A percentile compares a stretch with the other conserved stretches of the same genome.
phyloP scores from a whole-genome alignment of 768 basidiomycete genomes.

The Auricularia cornea region DNA sequence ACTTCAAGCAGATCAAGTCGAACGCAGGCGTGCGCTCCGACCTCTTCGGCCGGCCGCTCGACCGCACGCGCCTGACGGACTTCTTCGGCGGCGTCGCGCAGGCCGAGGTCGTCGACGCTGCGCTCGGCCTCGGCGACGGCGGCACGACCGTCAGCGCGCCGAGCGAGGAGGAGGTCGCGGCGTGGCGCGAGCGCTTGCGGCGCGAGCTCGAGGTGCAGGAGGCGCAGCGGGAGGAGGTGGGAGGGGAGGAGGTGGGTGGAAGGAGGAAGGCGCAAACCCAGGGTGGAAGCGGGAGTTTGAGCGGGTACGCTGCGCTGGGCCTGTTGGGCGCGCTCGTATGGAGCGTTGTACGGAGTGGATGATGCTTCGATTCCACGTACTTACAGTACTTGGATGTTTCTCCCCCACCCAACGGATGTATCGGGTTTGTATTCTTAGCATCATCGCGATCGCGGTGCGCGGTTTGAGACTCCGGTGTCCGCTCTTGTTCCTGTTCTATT shows the following conservation, averaged over 20 bases:
- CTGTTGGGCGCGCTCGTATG: background rate
- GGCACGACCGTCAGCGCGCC: background rate
- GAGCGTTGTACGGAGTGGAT: too few relatives aligned
- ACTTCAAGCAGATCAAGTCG: conserved; percentile 69
- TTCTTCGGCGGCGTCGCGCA: conserved; percentile 86
- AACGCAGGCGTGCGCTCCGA: conserved; percentile 88
- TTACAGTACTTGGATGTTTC: too few relatives aligned
- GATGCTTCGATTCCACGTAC: too few relatives aligned
- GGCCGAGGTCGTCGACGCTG: conserved; percentile 48
- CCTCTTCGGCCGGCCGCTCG: conserved; percentile 54
- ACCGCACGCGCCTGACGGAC: conserved; percentile 60
- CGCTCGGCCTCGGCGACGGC: background rate
- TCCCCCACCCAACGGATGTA: too few relatives aligned
- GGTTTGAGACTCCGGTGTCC: too few relatives aligned
- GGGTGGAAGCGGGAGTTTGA: too few relatives aligned
- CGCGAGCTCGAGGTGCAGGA: background rate
- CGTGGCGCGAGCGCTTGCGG: background rate
- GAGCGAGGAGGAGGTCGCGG: background rate
- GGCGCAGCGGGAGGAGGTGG: background rate
- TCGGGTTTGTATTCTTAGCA: too few relatives aligned
- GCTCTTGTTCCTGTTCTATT: too few relatives aligned
- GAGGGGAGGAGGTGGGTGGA: too few relatives aligned
- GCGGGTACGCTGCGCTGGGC: too few relatives aligned
- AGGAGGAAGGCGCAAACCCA: too few relatives aligned
- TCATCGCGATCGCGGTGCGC: too few relatives aligned